Evolutionary conservation across 805 yeast genomes (phyloP).

Genomic region (Nakazawaea wyomingensis): DNA sequence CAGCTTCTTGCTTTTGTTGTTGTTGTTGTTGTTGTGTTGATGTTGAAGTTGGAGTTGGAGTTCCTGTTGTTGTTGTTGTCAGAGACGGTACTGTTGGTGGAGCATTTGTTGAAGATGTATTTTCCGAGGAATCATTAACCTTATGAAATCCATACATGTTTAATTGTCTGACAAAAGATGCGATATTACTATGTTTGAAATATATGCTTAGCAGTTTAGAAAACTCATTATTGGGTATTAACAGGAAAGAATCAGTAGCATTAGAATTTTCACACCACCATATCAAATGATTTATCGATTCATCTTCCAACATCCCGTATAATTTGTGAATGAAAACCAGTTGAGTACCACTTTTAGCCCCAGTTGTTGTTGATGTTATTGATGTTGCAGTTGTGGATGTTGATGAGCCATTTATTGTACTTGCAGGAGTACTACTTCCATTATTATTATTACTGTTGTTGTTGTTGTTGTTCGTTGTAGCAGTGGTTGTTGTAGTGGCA

Average conservation of each 20-base stretch:
- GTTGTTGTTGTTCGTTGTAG: too few relatives aligned
- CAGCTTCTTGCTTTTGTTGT: constrained; percentile 6
- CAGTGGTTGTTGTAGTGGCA: not conserved
- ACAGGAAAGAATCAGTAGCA: constrained; percentile 58
- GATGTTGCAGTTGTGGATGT: not conserved
- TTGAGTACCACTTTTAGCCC: constrained; percentile 11
- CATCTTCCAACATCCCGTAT: constrained; percentile 86
- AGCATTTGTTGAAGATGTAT: constrained; percentile 5
- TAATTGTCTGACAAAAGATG: constrained; percentile 72
- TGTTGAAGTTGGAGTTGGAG: constrained; percentile 10
- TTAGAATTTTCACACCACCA: constrained; percentile 66
- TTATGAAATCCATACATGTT: constrained; percentile 84
- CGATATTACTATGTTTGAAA: constrained; percentile 78
- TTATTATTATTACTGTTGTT: too few relatives aligned
- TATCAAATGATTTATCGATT: constrained; percentile 63
- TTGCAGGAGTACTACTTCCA: too few relatives aligned
- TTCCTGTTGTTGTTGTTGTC: constrained; percentile 5
- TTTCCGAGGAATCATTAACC: constrained; percentile 44
- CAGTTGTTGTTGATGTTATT: not conserved
- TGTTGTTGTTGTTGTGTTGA: constrained; percentile 12
- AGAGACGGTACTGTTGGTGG: constrained; percentile 13
- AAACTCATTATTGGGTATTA: constrained; percentile 85
- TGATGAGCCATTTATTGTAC: too few relatives aligned
- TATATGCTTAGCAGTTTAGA: constrained; percentile 63
- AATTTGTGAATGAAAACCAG: constrained; percentile 74